Base-by-base conservation (phyloP, 192 early-diverging fungal genomes). In the Podila epicladia region DNA sequence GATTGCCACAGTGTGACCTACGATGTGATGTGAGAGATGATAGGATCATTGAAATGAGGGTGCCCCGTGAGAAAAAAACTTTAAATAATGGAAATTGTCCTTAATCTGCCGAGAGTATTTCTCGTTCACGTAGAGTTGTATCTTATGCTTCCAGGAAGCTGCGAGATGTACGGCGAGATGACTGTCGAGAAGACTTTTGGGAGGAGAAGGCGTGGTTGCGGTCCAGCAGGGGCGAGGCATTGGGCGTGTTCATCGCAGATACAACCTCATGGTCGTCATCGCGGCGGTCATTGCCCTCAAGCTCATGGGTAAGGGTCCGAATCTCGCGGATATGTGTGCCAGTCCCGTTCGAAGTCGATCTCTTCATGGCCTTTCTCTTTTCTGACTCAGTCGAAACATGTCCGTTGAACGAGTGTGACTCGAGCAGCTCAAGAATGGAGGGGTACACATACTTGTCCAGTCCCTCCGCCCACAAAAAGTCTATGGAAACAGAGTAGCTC, bases 391-490 rank as follows among this genome's bases (percentile, higher is more conserved):
- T 66, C 8, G 75, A 71, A 28, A 78, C 49, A n/a, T 78, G 75
- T 62, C 75, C 75, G 48, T 78, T 78, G 28, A 78, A 71, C 13
- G 75, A 78, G 49, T 78, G 51, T 38, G 28, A 19, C 31, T 75
- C 59, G 1, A 88, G 61, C 13, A 88, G 62, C 24, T 67, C 51
- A 1, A 88, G 37, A 28, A 88, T 83, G 53, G 85, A 83, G 0
- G 85, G 87, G 57, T 82, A 88, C 6, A 88, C 83, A 58, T 82
- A 64, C 22, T 58, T 67, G 33, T 88, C 85, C 60, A 88, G 69
- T 8, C 71, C 78, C 31, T 83, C 73, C 6, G 83, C 87, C 87
- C 87, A 88, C 29, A 88, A 61, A 65, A 88, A 88, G 55, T 88
- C 87, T 83, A 69, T 65, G 7, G 3, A 9, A 33, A 1, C 3